Conservation (phyloP, 2,329 filamentous ascomycete species). For the Ophioceras dolichostomum region DNA sequence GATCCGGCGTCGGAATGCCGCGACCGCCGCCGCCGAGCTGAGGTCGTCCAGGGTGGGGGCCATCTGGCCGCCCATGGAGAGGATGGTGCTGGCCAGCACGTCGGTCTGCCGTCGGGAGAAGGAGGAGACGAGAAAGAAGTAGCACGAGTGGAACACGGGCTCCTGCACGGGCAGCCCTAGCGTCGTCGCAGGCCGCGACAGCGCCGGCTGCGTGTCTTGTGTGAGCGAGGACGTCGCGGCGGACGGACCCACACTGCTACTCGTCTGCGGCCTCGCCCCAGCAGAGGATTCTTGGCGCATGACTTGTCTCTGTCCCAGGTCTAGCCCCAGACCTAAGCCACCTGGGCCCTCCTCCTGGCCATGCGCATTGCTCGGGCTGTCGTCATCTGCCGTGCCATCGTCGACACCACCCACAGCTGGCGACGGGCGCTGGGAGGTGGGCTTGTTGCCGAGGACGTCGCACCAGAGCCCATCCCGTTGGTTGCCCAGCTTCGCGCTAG, state of each 20-base stretch:
- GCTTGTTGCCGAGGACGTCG: conserved; percentile 56
- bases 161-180: background rate
- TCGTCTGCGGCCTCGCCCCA: background rate
- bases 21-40: conserved; percentile 15
- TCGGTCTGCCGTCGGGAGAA: conserved; percentile 41
- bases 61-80: conserved; percentile 32
- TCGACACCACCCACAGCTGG: too few species aligned
- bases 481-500: conserved; percentile 69
- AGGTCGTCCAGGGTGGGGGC: conserved; percentile 29
- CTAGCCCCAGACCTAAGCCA: too few species aligned
- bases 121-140: conserved; percentile 47
- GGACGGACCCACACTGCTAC: background rate
- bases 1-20: conserved; percentile 27
- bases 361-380: background rate
- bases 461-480: conserved; percentile 84
- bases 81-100: conserved; percentile 32
- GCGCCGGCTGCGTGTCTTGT: background rate
- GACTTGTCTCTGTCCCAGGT: background rate
- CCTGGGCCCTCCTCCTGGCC: background rate
- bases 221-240: background rate
- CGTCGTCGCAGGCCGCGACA: background rate
- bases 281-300: background rate
- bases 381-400: too few species aligned
- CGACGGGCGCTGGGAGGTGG: conserved; percentile 12
- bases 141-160: conserved; percentile 30